phyloP scores from a whole-genome alignment of 768 basidiomycete species.

The Scleroderma citrinum region DNA sequence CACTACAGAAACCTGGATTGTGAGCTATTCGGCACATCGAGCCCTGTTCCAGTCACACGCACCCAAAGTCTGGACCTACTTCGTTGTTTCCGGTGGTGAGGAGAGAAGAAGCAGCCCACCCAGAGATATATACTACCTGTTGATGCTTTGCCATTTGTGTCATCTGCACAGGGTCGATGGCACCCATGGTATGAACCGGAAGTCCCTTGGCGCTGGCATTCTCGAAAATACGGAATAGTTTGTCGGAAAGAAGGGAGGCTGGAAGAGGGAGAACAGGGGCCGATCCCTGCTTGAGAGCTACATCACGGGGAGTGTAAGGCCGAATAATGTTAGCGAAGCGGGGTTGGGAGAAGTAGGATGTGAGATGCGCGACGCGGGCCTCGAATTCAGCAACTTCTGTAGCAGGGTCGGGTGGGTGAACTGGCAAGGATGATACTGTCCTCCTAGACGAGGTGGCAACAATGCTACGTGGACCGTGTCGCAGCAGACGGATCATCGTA shows the following conservation, averaged over 20 bases:
- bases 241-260: constrained; percentile 76
- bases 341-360: constrained; percentile 68
- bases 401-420: constrained; percentile 51
- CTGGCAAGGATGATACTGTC: constrained; percentile 44
- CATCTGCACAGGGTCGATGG: constrained; percentile 92
- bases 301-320: constrained; percentile 72
- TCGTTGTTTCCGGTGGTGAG: constrained; percentile 88
- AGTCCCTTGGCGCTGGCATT: constrained; percentile 54
- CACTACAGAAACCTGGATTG: constrained; percentile 36
- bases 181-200: constrained; percentile 89
- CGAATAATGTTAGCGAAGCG: constrained; percentile 71
- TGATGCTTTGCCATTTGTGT: constrained; percentile 88
- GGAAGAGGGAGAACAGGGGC: constrained; percentile 73
- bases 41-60: constrained; percentile 4
- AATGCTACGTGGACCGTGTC: constrained; percentile 24
- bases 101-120: constrained; percentile 85
- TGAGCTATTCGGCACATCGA: neutral
- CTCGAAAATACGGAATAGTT: constrained; percentile 66
- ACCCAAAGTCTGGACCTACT: constrained; percentile 90
- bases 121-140: constrained; percentile 87
- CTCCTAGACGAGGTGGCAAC: constrained; percentile 10
- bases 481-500: constrained; percentile 18
- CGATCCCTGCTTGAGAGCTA: constrained; percentile 87
- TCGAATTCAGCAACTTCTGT: constrained; percentile 57
- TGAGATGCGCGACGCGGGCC: constrained; percentile 55